A percentile compares a stretch with the other conserved stretches of the same genome.
These are phyloP conservation scores for Sordaria brevicollis DNA, from an alignment of 495 filamentous ascomycete genomes.

Conservation along the genomic window DNA sequence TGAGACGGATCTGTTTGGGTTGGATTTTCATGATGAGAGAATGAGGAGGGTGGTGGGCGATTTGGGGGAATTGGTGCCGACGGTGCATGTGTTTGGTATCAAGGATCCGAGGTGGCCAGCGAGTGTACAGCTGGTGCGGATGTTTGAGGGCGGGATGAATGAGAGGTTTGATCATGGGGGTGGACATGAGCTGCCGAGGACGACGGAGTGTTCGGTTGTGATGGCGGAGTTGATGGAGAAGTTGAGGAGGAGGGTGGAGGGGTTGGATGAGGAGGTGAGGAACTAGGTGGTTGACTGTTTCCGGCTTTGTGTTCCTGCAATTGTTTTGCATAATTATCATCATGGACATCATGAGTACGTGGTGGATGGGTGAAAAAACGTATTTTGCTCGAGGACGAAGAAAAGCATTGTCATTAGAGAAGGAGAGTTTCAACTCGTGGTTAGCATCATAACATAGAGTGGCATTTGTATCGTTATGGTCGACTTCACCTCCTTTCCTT, in stretches of 20 bases:
- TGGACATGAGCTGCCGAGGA: slow-evolving; percentile 40
- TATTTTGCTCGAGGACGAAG: not conserved
- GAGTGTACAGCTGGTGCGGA: slow-evolving; percentile 43
- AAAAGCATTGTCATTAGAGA: not conserved
- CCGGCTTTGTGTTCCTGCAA: not conserved
- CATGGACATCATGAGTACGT: not conserved
- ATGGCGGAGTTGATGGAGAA: slow-evolving; percentile 18
- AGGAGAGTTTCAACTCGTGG: not conserved
- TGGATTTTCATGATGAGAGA: slow-evolving; percentile 37
- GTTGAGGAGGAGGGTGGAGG: slow-evolving; percentile 1
- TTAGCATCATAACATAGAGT: not conserved
- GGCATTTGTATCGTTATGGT: not conserved
- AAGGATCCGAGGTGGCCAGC: slow-evolving; percentile 48
- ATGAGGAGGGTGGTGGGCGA: slow-evolving; percentile 18
- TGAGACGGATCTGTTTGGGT: slow-evolving; percentile 34
- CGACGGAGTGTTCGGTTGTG: slow-evolving; percentile 14
- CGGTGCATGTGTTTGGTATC: slow-evolving; percentile 50
- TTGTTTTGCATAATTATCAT: not conserved
- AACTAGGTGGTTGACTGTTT: not conserved
- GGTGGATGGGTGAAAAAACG: not conserved
- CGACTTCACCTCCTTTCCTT: not conserved
- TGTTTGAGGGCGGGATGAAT: slow-evolving; percentile 39
- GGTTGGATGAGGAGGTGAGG: not conserved
- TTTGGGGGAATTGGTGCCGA: slow-evolving; percentile 33
- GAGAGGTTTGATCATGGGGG: slow-evolving; percentile 40